A percentile compares a stretch with the other conserved stretches of the same genome.
Evolutionary conservation across 1,284 basidiomycete species (phyloP).

Genomic region (Vanrija sp.): DNA sequence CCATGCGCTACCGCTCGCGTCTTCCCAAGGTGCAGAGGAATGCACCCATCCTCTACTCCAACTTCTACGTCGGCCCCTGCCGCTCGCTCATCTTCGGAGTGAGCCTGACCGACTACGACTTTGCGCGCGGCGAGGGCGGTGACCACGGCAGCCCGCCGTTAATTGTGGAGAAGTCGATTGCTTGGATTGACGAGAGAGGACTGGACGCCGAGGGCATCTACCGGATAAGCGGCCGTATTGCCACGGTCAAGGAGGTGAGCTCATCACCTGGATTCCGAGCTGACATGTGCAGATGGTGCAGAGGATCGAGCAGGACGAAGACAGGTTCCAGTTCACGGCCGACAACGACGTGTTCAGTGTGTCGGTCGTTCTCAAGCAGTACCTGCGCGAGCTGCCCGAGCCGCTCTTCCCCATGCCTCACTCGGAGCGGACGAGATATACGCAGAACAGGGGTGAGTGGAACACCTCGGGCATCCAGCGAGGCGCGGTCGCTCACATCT

Average conservation of each 20-base stretch:
- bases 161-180: constrained; percentile 77
- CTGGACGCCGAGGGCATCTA: constrained; percentile 72
- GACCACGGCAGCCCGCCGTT: constrained; percentile 64
- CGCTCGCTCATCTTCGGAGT: constrained; percentile 80
- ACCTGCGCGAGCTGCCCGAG: constrained; percentile 83
- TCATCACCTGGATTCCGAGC: neutral
- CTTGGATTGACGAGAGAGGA: constrained; percentile 72
- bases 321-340: constrained; percentile 69
- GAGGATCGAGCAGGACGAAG: constrained; percentile 84
- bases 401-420: constrained; percentile 83
- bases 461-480: neutral
- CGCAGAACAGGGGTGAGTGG: constrained; percentile 63
- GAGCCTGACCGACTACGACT: constrained; percentile 85
- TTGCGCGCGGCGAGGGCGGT: constrained; percentile 66
- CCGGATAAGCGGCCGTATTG: constrained; percentile 65
- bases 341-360: constrained; percentile 84
- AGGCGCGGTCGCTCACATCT: neutral
- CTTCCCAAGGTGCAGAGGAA: constrained; percentile 5
- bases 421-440: constrained; percentile 77
- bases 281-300: constrained; percentile 63
- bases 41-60: constrained; percentile 40
- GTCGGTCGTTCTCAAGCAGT: constrained; percentile 84
- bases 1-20: constrained; percentile 12
- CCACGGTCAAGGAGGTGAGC: constrained; percentile 71
- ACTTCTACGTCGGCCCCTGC: constrained; percentile 68